A percentile compares a stretch with the other conserved stretches of the same genome.
These are phyloP conservation scores for Solanum corneliomulleri DNA, from an alignment of 257 asterid species.

Conservation along the genomic window DNA sequence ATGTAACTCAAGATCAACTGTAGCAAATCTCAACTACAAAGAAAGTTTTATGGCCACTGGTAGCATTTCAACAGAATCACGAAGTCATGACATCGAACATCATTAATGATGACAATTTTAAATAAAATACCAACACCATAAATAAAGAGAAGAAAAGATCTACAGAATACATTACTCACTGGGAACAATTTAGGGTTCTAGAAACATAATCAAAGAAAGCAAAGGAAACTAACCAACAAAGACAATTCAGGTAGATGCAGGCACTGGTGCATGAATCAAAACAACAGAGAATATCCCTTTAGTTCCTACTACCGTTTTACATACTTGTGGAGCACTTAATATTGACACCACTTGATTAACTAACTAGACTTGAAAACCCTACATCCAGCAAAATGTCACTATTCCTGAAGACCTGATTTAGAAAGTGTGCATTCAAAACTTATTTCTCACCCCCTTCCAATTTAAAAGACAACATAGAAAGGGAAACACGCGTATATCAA, in stretches of 20 bases:
- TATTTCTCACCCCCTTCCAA: background rate
- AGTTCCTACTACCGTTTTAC: background rate
- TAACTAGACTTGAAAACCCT: background rate
- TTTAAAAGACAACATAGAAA: background rate
- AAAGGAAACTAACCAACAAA: background rate
- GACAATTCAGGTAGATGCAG: background rate
- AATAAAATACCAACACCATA: background rate
- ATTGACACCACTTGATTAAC: background rate
- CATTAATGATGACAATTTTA: background rate
- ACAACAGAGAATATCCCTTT: background rate
- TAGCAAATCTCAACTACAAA: constrained; percentile 77
- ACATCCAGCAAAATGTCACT: background rate
- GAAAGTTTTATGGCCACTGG: background rate
- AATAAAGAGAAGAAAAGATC: background rate
- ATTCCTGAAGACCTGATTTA: background rate
- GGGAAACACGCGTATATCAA: background rate
- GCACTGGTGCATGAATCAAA: background rate
- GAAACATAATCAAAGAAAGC: background rate
- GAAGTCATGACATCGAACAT: background rate
- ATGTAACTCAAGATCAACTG: constrained; percentile 77
- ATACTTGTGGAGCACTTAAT: background rate
- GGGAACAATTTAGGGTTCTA: background rate
- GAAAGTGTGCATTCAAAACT: background rate
- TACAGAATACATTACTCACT: background rate
- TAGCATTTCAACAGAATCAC: background rate